Evolutionary conservation across 1,284 basidiomycete species (phyloP).

Genomic region (Phylloporus sp.): DNA sequence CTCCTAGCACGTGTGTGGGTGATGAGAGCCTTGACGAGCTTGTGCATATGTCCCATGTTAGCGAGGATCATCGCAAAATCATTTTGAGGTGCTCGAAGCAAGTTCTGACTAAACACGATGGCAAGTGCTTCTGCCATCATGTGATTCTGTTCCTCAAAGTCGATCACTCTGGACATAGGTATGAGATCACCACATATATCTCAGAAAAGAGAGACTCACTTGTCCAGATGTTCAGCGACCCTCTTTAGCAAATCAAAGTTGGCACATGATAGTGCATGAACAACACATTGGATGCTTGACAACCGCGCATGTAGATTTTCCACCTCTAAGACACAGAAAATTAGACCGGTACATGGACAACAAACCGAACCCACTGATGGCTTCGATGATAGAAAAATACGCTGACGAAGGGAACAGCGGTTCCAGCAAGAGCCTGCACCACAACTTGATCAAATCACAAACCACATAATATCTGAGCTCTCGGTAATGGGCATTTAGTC

Average conservation of each 20-base stretch:
- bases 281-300: slow-evolving; percentile 62
- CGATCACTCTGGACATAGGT: slow-evolving; percentile 67
- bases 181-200: slow-evolving; percentile 6
- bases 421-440: slow-evolving; percentile 81
- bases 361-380: slow-evolving; percentile 54
- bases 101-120: slow-evolving; percentile 82
- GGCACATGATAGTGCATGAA: slow-evolving; percentile 67
- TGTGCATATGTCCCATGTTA: slow-evolving; percentile 78
- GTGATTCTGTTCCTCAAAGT: slow-evolving; percentile 83
- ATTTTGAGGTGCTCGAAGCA: slow-evolving; percentile 71
- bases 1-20: slow-evolving; percentile 61
- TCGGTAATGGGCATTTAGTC: slow-evolving; percentile 63
- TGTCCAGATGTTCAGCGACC: slow-evolving; percentile 81
- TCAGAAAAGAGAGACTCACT: slow-evolving; percentile 47
- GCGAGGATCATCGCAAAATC: slow-evolving; percentile 75
- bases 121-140: slow-evolving; percentile 85
- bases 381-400: slow-evolving; percentile 70
- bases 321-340: slow-evolving; percentile 48
- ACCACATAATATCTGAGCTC: slow-evolving; percentile 79
- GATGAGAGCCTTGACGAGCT: slow-evolving; percentile 77
- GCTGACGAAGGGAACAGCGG: slow-evolving; percentile 73
- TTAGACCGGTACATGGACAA: slow-evolving; percentile 6
- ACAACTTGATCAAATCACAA: slow-evolving; percentile 80
- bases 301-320: slow-evolving; percentile 71
- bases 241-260: slow-evolving; percentile 78